A percentile compares a stretch with the other conserved stretches of the same genome.
Conservation (phyloP, 768 basidiomycete genomes). For the Leucocoprinus leucothites region DNA sequence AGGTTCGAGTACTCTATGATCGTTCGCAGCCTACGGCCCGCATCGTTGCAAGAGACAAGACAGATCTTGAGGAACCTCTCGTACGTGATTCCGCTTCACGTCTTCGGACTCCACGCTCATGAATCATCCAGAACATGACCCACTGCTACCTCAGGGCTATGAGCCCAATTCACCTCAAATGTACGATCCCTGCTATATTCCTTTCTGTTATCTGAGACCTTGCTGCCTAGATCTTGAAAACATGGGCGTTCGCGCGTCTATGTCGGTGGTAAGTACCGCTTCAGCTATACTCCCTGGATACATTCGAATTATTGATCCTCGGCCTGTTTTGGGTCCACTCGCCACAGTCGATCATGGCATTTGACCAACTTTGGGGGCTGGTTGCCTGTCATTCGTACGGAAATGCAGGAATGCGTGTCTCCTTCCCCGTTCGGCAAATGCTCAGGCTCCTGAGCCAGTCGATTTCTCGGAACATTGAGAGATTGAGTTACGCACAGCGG, state of each 20-base stretch:
- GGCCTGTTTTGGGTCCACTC: neutral
- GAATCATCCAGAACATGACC: slow-evolving; percentile 62
- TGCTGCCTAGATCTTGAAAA: slow-evolving; percentile 57
- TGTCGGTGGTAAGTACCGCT: slow-evolving; percentile 65
- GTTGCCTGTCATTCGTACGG: slow-evolving; percentile 81
- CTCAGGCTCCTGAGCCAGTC: slow-evolving; percentile 75
- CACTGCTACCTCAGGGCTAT: slow-evolving; percentile 83
- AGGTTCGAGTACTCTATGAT: slow-evolving; percentile 75
- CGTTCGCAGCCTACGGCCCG: slow-evolving; percentile 70
- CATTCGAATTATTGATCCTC: neutral
- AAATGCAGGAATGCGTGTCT: slow-evolving; percentile 74
- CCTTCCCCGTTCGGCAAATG: slow-evolving; percentile 83
- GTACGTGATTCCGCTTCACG: slow-evolving; percentile 29
- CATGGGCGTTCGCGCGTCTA: slow-evolving; percentile 81
- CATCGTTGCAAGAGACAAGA: slow-evolving; percentile 57
- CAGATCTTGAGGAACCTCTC: slow-evolving; percentile 66
- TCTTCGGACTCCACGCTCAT: neutral
- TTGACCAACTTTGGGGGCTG: slow-evolving; percentile 77
- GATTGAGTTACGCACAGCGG: slow-evolving; percentile 72
- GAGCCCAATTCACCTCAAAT: slow-evolving; percentile 84
- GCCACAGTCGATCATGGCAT: slow-evolving; percentile 72
- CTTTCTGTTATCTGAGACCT: neutral
- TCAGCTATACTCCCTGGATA: neutral
- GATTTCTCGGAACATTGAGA: slow-evolving; percentile 76
- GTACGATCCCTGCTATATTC: slow-evolving; percentile 30